phyloP scores from a whole-genome alignment of 2,329 filamentous ascomycete species.

The Fusarium veterinarium region DNA sequence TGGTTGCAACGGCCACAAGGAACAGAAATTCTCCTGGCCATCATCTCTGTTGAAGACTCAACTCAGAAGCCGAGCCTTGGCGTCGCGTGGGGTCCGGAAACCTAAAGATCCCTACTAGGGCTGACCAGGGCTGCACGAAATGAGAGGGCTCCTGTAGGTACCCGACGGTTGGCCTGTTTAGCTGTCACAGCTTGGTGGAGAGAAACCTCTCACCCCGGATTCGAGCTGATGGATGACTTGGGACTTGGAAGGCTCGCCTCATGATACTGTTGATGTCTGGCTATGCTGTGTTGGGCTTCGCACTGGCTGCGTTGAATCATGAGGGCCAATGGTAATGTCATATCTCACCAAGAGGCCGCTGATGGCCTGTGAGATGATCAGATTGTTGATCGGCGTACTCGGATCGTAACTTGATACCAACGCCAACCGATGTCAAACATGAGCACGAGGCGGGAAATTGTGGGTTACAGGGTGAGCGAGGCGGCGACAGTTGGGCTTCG shows the following conservation, averaged over 20 bases:
- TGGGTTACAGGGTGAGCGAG: slow-evolving; percentile 14
- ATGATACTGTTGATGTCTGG: slow-evolving; percentile 26
- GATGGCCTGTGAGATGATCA: slow-evolving; percentile 4
- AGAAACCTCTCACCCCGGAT: slow-evolving; percentile 40
- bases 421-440: slow-evolving; percentile 29
- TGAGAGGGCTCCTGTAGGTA: slow-evolving; percentile 36
- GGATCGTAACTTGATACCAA: slow-evolving; percentile 38
- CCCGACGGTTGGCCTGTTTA: slow-evolving; percentile 30
- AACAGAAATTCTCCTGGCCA: neutral
- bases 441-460: slow-evolving; percentile 30
- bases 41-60: slow-evolving; percentile 14
- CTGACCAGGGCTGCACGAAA: slow-evolving; percentile 39
- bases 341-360: neutral
- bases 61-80: slow-evolving; percentile 26
- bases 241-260: neutral
- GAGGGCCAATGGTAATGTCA: slow-evolving; percentile 16
- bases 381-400: slow-evolving; percentile 36
- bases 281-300: slow-evolving; percentile 13
- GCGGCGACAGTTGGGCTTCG: slow-evolving; percentile 7
- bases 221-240: slow-evolving; percentile 29
- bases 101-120: slow-evolving; percentile 33
- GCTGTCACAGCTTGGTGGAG: slow-evolving; percentile 43
- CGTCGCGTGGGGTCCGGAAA: slow-evolving; percentile 34
- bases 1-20: slow-evolving; percentile 1
- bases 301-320: slow-evolving; percentile 23